Evolutionary conservation across 768 basidiomycete species (phyloP).

Genomic region (Suillus decipiens): DNA sequence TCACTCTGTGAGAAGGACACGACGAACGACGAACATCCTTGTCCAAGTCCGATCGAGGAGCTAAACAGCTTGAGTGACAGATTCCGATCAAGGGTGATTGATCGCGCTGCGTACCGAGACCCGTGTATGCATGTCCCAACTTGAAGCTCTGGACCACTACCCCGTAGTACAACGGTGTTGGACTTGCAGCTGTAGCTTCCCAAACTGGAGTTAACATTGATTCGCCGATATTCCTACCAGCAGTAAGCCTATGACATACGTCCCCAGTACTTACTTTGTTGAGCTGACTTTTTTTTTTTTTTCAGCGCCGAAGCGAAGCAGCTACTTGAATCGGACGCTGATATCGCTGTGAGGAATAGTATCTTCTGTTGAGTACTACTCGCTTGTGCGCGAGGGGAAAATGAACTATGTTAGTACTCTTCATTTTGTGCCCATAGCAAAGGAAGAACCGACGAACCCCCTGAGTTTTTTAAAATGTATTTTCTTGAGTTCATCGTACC

Average conservation of each 20-base stretch:
- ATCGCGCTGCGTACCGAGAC: constrained; percentile 28
- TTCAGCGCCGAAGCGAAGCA: constrained; percentile 19
- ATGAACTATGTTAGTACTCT: constrained; percentile 23
- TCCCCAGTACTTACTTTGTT: not conserved
- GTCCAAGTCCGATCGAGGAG: constrained; percentile 30
- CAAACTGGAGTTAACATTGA: constrained; percentile 25
- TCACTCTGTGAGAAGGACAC: constrained; percentile 31
- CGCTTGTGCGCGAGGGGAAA: constrained; percentile 35
- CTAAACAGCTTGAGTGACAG: constrained; percentile 32
- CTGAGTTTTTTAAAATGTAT: not conserved
- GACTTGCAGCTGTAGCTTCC: constrained; percentile 26
- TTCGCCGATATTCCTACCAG: constrained; percentile 27
- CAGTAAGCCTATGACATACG: constrained; percentile 15
- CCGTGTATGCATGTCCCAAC: constrained; percentile 13
- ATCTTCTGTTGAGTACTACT: constrained; percentile 34
- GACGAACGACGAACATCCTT: constrained; percentile 23
- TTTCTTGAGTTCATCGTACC: not conserved
- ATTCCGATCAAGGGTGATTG: constrained; percentile 30
- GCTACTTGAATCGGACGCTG: constrained; percentile 19
- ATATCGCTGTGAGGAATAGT: constrained; percentile 28
- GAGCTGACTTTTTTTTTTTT: not conserved
- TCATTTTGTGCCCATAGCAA: not conserved
- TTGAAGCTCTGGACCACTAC: too few relatives aligned
- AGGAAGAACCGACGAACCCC: not conserved
- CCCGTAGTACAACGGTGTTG: too few relatives aligned